Conservation (phyloP, 2,329 filamentous ascomycete genomes). For the Basipetospora chlamydospora region DNA sequence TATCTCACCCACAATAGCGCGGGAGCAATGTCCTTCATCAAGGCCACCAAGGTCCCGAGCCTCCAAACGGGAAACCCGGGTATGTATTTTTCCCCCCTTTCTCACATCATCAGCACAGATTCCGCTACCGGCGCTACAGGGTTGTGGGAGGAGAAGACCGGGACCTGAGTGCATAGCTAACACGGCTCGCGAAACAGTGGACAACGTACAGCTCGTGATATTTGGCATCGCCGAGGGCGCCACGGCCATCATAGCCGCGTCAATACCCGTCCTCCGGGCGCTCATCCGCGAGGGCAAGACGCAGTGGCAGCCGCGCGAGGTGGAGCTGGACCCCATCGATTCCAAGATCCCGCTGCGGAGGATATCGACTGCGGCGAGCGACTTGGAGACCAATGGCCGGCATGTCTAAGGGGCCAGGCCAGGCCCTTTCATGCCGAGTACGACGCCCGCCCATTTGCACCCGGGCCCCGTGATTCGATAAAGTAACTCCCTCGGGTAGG, state of each 20-base stretch:
- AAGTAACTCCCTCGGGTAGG: no score
- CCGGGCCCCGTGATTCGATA: no score
- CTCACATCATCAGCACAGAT: no score
- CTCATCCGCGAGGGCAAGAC: conserved; percentile 6
- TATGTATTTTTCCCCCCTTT: not conserved
- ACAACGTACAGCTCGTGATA: conserved; percentile 7
- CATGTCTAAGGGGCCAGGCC: no score
- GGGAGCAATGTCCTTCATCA: conserved; percentile 9
- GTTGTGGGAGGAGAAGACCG: no score
- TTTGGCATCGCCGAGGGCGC: conserved; percentile 9
- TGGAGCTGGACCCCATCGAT: conserved; percentile 1
- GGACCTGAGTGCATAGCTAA: no score
- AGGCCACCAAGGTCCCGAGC: conserved; percentile 7
- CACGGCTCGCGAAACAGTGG: conserved; percentile 1
- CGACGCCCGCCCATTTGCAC: no score
- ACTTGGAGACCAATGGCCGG: not conserved
- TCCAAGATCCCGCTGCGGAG: conserved; percentile 1
- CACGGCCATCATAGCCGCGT: conserved; percentile 8
- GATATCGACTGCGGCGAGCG: not conserved
- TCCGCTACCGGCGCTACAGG: no score
- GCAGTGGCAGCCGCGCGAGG: not conserved
- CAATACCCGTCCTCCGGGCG: conserved; percentile 6
- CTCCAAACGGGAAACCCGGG: conserved; percentile 4
- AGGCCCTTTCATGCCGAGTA: no score
- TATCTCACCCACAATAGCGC: conserved; percentile 10